A percentile compares a stretch with the other conserved stretches of the same genome.
Conservation (phyloP, 2,329 filamentous ascomycete genomes). For the Diplodia scrobiculata region DNA sequence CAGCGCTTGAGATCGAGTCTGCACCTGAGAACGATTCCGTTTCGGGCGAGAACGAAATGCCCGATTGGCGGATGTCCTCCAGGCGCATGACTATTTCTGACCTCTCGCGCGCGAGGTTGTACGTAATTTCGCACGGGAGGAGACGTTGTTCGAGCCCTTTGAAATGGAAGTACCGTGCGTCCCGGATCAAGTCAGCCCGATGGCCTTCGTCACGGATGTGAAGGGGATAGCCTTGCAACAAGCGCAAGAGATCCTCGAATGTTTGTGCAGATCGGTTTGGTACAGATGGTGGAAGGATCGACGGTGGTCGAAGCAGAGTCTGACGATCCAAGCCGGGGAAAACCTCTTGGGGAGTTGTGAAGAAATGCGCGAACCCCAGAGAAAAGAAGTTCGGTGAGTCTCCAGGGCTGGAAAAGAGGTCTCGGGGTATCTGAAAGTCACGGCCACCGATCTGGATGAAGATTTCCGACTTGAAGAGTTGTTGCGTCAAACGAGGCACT, state of each 20-base stretch:
- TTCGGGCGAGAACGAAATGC: conserved; percentile 67
- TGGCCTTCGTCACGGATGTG: conserved; percentile 75
- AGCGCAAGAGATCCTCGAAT: conserved; percentile 78
- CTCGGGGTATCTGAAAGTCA: conserved; percentile 86
- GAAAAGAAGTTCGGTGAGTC: conserved; percentile 97
- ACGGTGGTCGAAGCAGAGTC: conserved; percentile 79
- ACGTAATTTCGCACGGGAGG: conserved; percentile 73
- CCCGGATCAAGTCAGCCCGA: conserved; percentile 73
- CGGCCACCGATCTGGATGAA: conserved; percentile 86
- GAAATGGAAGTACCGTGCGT: conserved; percentile 91
- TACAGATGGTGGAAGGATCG: conserved; percentile 79
- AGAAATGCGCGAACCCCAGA: conserved; percentile 85
- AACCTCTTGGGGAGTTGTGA: conserved; percentile 74
- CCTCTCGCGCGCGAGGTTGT: conserved; percentile 68
- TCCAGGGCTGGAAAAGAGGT: conserved; percentile 77
- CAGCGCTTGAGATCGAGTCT: conserved; percentile 24
- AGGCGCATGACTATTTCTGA: conserved; percentile 78
- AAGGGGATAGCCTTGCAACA: conserved; percentile 81
- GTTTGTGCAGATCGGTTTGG: conserved; percentile 79
- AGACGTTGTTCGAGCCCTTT: conserved; percentile 87
- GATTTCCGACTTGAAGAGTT: conserved; percentile 87
- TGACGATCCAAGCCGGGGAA: conserved; percentile 83
- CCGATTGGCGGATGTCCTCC: conserved; percentile 86
- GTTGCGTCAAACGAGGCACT: conserved; percentile 81
- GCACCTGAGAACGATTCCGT: conserved; percentile 16